Evolutionary conservation across 441 rosid species (phyloP).

Genomic region (Gossypium davidsonii): DNA sequence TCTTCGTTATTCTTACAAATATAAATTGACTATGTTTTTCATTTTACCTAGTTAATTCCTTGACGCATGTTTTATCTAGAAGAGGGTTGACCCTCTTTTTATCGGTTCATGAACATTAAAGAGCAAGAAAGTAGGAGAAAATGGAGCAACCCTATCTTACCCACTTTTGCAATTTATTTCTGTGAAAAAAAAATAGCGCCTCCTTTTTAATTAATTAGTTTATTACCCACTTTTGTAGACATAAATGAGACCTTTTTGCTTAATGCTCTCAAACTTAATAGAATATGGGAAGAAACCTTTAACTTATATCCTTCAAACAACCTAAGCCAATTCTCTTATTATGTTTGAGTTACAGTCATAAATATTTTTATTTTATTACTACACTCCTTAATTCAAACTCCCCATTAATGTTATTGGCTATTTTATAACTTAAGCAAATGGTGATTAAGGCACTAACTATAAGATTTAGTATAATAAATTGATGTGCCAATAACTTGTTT

Average conservation of each 20-base stretch:
- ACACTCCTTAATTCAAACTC: not conserved
- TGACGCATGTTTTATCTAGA: not conserved
- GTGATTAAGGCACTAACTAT: not conserved
- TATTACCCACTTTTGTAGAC: not conserved
- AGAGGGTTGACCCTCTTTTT: conserved; percentile 8
- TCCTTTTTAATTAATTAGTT: not conserved
- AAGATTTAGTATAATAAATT: not conserved
- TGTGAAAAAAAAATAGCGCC: not conserved
- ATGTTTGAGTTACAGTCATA: not conserved
- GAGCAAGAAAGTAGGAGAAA: not conserved
- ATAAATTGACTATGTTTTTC: too few species aligned
- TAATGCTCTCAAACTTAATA: not conserved
- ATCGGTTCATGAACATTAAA: conserved; percentile 17
- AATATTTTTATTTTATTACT: not conserved
- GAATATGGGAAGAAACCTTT: not conserved
- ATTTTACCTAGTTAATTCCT: not conserved
- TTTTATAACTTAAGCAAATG: not conserved
- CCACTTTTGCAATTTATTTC: not conserved
- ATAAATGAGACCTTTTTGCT: too few species aligned
- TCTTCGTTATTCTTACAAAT: too few species aligned
- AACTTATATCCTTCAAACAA: not conserved
- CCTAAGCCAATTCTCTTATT: not conserved
- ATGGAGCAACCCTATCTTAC: not conserved
- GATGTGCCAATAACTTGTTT: not conserved
- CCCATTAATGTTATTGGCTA: not conserved